Conservation (phyloP, 768 basidiomycete genomes). For the Suillus subalutaceus region DNA sequence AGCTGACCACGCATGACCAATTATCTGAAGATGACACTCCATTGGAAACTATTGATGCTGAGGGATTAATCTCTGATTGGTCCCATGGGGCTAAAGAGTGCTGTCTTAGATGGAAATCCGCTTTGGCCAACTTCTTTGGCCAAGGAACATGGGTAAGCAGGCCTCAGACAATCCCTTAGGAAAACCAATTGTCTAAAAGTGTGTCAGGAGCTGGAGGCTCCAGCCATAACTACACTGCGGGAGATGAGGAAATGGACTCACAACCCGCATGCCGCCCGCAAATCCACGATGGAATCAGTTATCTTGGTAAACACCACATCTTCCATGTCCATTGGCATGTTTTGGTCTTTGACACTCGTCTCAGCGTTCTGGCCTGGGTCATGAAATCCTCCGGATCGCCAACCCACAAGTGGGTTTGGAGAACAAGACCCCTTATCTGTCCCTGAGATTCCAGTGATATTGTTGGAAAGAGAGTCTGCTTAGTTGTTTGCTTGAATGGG, state of each 20-base stretch:
- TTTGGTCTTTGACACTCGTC: not conserved
- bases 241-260: not conserved
- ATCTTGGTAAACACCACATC: not conserved
- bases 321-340: not conserved
- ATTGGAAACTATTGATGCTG: not conserved
- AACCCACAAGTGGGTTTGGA: not conserved
- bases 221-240: not conserved
- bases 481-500: not conserved
- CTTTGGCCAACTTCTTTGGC: not conserved
- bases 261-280: too few species aligned
- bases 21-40: not conserved
- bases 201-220: not conserved
- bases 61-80: not conserved
- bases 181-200: not conserved
- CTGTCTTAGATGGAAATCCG: not conserved
- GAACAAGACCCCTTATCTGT: not conserved
- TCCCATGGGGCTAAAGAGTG: not conserved
- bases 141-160: not conserved
- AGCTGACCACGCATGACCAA: not conserved
- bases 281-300: not conserved
- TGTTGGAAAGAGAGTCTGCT: not conserved
- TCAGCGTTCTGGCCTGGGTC: not conserved
- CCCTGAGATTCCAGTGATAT: not conserved
- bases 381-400: not conserved
- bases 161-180: not conserved